These are phyloP conservation scores for Thielaviopsis euricoi DNA, from an alignment of 2,329 filamentous ascomycete species.

Conservation along the genomic window DNA sequence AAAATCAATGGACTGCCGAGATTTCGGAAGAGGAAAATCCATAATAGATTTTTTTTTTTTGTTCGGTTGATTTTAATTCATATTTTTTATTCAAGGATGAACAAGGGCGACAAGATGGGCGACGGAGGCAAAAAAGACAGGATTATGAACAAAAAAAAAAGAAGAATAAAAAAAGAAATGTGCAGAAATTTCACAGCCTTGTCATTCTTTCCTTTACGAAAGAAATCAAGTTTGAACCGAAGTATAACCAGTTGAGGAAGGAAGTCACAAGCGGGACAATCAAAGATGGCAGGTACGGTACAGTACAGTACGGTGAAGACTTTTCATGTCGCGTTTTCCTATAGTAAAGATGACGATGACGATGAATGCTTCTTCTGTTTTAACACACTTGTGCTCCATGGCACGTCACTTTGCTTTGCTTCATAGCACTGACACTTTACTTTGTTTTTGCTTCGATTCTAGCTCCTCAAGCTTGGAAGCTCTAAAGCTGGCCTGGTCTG, in stretches of 20 bases:
- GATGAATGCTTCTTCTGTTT: too few relatives aligned
- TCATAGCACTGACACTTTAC: too few relatives aligned
- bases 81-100: neutral
- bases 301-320: too few relatives aligned
- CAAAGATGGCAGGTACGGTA: neutral
- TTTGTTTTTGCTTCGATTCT: too few relatives aligned
- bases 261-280: conserved; percentile 7
- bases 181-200: neutral
- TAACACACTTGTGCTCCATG: too few relatives aligned
- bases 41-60: neutral
- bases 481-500: too few relatives aligned
- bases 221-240: neutral
- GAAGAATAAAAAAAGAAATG: neutral
- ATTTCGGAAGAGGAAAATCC: neutral
- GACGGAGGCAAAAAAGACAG: neutral
- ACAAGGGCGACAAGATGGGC: neutral
- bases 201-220: neutral
- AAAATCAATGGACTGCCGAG: neutral
- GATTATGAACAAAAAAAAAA: neutral
- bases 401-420: too few relatives aligned
- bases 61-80: too few relatives aligned
- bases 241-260: conserved; percentile 8
- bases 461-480: too few relatives aligned
- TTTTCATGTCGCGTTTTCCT: too few relatives aligned
- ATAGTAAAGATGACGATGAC: too few relatives aligned